Percentiles rank a stretch among this genome's conserved stretches.
These are phyloP conservation scores for Rosa rugosa DNA, from an alignment of 306 rosid species.

Conservation along the genomic window DNA sequence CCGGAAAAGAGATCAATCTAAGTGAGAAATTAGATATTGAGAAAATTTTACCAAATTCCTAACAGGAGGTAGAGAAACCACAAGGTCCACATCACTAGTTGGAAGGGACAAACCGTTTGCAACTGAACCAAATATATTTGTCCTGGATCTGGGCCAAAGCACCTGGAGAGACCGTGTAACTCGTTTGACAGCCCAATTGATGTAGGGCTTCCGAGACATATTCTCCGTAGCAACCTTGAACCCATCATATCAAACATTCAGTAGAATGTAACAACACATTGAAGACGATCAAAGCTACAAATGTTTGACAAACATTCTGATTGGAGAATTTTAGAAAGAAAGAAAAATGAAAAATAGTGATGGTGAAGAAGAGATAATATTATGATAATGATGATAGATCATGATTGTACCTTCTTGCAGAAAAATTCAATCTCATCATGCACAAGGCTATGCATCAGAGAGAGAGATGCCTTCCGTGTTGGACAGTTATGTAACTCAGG, in stretches of 20 bases:
- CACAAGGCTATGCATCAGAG: slow-evolving; percentile 69
- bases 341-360: slow-evolving; percentile 5
- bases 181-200: slow-evolving; percentile 95
- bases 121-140: slow-evolving; percentile 88
- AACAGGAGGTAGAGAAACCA: slow-evolving; percentile 93
- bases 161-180: slow-evolving; percentile 92
- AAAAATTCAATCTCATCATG: slow-evolving; percentile 84
- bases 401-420: slow-evolving; percentile 62
- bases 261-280: slow-evolving; percentile 22
- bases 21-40: slow-evolving; percentile 12
- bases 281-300: slow-evolving; percentile 24
- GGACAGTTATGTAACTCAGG: slow-evolving; percentile 67
- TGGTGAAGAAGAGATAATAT: not conserved
- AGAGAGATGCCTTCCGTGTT: slow-evolving; percentile 46
- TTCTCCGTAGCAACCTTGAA: slow-evolving; percentile 82
- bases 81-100: slow-evolving; percentile 97
- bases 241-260: slow-evolving; percentile 32
- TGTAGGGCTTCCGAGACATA: slow-evolving; percentile 80
- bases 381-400: slow-evolving; percentile 1
- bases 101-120: slow-evolving; percentile 95
- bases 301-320: slow-evolving; percentile 21
- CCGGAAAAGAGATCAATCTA: not conserved
- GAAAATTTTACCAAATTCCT: slow-evolving; percentile 72
- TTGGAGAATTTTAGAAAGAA: slow-evolving; percentile 4
- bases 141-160: slow-evolving; percentile 95